phyloP scores from a whole-genome alignment of 2,329 filamentous ascomycete species.

The Karstenula rhodostoma region DNA sequence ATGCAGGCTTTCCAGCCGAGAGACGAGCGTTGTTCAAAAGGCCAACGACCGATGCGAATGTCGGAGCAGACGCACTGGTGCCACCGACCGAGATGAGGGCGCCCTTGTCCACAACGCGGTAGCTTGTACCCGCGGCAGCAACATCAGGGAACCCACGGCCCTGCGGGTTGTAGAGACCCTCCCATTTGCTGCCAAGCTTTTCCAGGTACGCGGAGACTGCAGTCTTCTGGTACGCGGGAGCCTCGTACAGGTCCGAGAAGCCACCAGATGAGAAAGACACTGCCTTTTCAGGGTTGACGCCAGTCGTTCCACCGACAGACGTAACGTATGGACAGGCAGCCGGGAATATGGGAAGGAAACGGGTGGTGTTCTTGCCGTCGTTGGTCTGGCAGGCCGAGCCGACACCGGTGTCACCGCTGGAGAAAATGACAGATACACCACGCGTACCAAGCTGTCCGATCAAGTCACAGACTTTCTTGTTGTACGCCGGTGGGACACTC shows the following conservation, averaged over 20 bases:
- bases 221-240: conserved; percentile 53
- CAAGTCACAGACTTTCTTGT: conserved; percentile 50
- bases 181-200: conserved; percentile 49
- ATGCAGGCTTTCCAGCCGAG: conserved; percentile 41
- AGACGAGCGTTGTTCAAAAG: conserved; percentile 51
- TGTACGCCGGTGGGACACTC: conserved; percentile 47
- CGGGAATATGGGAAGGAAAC: conserved; percentile 57
- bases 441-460: conserved; percentile 51
- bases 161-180: conserved; percentile 53
- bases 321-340: conserved; percentile 59
- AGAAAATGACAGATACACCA: conserved; percentile 52
- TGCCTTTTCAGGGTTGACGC: conserved; percentile 51
- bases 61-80: conserved; percentile 51
- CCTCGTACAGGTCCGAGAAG: conserved; percentile 55
- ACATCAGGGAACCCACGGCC: conserved; percentile 58
- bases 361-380: conserved; percentile 53
- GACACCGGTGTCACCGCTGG: conserved; percentile 50
- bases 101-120: conserved; percentile 48
- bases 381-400: conserved; percentile 56
- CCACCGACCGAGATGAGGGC: conserved; percentile 43
- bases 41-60: conserved; percentile 48
- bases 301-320: conserved; percentile 53
- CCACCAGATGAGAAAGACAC: conserved; percentile 54
- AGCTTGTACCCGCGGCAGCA: conserved; percentile 49
- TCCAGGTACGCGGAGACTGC: conserved; percentile 52